These are phyloP conservation scores for Phaffomyces opuntiae DNA, from an alignment of 805 yeast genomes.

Conservation along the genomic window DNA sequence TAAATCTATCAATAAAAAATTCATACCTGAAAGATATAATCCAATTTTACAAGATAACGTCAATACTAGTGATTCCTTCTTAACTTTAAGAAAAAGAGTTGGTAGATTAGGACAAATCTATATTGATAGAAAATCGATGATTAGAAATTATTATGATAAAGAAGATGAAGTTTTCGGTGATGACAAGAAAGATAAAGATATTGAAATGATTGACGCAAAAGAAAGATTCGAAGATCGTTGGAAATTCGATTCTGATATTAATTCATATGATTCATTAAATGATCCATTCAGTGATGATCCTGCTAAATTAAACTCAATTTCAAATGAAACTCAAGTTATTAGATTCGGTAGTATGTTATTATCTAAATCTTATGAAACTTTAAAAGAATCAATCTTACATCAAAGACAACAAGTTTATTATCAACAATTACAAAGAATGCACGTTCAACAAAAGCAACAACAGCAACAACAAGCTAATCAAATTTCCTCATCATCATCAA, in stretches of 20 bases:
- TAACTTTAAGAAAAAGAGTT: conserved; percentile 63
- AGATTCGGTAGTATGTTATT: conserved; percentile 89
- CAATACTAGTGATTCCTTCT: conserved; percentile 35
- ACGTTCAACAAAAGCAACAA: conserved; percentile 22
- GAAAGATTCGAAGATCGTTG: conserved; percentile 54
- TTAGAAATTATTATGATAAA: conserved; percentile 30
- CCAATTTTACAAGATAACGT: conserved; percentile 29
- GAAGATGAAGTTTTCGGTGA: not conserved
- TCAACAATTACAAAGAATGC: conserved; percentile 24
- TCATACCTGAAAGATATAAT: conserved; percentile 27
- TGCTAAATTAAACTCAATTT: conserved; percentile 71
- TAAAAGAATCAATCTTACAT: conserved; percentile 67
- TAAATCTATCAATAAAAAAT: conserved; percentile 22
- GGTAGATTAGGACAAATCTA: conserved; percentile 68
- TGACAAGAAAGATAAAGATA: conserved; percentile 16
- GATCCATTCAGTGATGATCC: conserved; percentile 71
- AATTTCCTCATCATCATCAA: conserved; percentile 16
- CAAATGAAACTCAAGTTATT: conserved; percentile 81
- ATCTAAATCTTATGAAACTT: conserved; percentile 76
- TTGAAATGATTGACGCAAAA: conserved; percentile 29
- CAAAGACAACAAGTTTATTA: conserved; percentile 47
- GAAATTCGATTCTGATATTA: conserved; percentile 54
- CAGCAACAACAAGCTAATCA: conserved; percentile 23
- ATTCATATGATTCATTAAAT: conserved; percentile 29
- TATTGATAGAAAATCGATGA: conserved; percentile 65